Conservation (phyloP, 1,139 yeast species). For the Debaryomyces psychrophilus region DNA sequence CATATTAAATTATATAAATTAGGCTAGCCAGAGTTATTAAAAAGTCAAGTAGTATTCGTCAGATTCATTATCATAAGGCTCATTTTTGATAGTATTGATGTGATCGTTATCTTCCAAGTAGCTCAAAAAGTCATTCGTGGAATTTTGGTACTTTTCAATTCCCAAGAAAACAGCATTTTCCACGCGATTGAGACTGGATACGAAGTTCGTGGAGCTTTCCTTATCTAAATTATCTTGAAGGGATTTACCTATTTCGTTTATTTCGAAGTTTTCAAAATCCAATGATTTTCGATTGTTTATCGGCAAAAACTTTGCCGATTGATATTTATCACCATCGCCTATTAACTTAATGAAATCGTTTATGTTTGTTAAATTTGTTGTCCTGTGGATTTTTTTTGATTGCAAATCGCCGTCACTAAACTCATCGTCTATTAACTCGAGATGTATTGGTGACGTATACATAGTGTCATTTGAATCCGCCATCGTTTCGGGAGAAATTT, state of each 20-base stretch:
- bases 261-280: constrained; percentile 28
- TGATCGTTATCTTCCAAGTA: constrained; percentile 25
- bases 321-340: constrained; percentile 15
- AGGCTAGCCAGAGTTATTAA: neutral
- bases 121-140: constrained; percentile 10
- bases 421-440: constrained; percentile 13
- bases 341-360: constrained; percentile 26
- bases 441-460: constrained; percentile 7
- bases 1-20: neutral
- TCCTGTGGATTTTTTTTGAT: constrained; percentile 23
- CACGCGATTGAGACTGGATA: constrained; percentile 23
- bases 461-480: constrained; percentile 1
- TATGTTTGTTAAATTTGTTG: constrained; percentile 27
- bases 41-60: constrained; percentile 9
- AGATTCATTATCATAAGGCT: constrained; percentile 22
- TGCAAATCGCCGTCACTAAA: constrained; percentile 7
- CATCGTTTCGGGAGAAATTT: constrained; percentile 1
- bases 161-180: constrained; percentile 33
- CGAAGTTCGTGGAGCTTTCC: constrained; percentile 12
- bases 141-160: constrained; percentile 13
- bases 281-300: constrained; percentile 29
- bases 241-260: constrained; percentile 18
- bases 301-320: constrained; percentile 19
- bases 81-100: constrained; percentile 22
- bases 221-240: constrained; percentile 21